Evolutionary conservation across 345 rosid genomes (phyloP), one percentile per base, ranked within the genome.

Genomic region (Angophora floribunda): DNA sequence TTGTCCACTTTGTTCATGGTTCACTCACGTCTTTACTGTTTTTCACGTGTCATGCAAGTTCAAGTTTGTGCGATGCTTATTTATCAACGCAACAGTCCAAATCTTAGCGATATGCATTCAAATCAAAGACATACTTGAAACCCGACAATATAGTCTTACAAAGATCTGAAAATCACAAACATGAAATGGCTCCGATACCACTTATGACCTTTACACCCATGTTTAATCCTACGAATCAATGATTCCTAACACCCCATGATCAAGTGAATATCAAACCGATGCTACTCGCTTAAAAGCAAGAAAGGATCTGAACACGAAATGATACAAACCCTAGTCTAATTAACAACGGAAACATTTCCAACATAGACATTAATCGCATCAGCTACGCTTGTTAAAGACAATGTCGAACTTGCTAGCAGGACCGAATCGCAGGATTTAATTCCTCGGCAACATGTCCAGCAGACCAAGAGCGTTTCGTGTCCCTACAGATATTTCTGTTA

Each of bases 11-110:
- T 67, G 24, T 67, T 67, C 0, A 0, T 32, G 16, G 45, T 67
- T 32, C 5, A 32, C 45, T 17, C 0, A 0, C 19, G 16, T n/a
- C 10, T 1, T n/a, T 13, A 30, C 61, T 0, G 0, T 55, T 55
- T 22, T 55, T 55, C 24, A 55, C 28, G 7, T 55, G 6, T 26
- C 7, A 0, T 26, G 30, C 75, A n/a, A 13, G 17, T 63, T 63
- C 7, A 13, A 67, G 45, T 67, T 67, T 67, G 45, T 0, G 3
- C 0, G 0, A 67, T 12, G 5, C 11, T 67, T 67, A 7, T 63
- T 6, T 7, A 67, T 5, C 4, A 4, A 0, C 0, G 0, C 78
- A 30, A 30, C 9, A 30, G 44, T 22, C 12, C 44, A 32, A 13
- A 63, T 36, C 22, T 7, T 14, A 32, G 22, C 7, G 6, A 67